Evolutionary conservation across 2,329 filamentous ascomycete genomes (phyloP).

Genomic region (Penicillium verrucosum): DNA sequence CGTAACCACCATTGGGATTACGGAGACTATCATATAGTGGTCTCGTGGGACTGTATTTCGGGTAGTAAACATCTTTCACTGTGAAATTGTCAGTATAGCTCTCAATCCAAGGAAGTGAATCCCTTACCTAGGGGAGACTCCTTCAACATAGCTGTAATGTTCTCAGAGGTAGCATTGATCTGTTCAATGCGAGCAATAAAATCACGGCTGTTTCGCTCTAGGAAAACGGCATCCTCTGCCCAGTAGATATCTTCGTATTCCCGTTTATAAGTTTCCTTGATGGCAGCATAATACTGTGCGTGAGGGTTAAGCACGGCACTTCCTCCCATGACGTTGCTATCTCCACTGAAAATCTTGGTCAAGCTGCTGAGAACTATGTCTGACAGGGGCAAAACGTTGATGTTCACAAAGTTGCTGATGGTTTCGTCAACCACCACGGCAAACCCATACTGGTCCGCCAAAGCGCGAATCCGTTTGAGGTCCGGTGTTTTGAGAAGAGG

Average conservation of each 20-base stretch:
- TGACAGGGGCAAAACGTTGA: conserved; percentile 83
- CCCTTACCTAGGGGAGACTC: conserved; percentile 51
- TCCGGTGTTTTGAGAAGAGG: conserved; percentile 83
- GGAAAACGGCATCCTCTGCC: conserved; percentile 89
- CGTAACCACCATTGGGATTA: conserved; percentile 75
- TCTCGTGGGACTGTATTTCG: conserved; percentile 69
- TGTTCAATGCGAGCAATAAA: conserved; percentile 78
- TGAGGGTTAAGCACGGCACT: conserved; percentile 64
- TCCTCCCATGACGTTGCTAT: conserved; percentile 98
- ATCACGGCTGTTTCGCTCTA: conserved; percentile 94
- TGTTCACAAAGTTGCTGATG: conserved; percentile 92
- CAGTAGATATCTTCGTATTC: conserved; percentile 89
- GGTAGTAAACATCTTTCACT: conserved; percentile 82
- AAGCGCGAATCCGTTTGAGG: conserved; percentile 69
- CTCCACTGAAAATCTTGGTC: conserved; percentile 95
- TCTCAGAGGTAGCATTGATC: conserved; percentile 81
- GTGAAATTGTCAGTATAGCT: conserved; percentile 35
- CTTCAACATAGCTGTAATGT: conserved; percentile 69
- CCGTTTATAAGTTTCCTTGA: conserved; percentile 64
- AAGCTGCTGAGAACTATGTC: conserved; percentile 93
- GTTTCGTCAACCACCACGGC: conserved; percentile 92
- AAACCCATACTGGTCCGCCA: conserved; percentile 84
- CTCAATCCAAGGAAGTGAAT: neutral
- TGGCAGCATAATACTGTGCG: conserved; percentile 62
- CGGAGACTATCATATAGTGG: conserved; percentile 75